Conservation (phyloP, 768 basidiomycete species). For the Strobilomyces confusus region DNA sequence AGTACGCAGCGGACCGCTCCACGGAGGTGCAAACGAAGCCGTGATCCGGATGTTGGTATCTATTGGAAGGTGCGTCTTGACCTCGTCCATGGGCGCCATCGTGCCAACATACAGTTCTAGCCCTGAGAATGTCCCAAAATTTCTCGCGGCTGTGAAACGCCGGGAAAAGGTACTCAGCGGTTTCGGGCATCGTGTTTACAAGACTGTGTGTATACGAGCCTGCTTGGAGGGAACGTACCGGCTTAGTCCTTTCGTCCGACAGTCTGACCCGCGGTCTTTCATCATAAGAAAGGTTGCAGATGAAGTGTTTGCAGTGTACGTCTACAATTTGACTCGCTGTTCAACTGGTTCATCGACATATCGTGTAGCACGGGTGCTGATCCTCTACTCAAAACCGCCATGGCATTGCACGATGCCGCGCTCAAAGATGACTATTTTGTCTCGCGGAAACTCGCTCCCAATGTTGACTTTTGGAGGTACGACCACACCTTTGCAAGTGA, state of each 20-base stretch:
- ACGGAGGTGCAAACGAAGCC: slow-evolving; percentile 87
- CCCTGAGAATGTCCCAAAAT: slow-evolving; percentile 80
- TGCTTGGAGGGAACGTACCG: neutral
- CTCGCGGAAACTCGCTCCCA: slow-evolving; percentile 76
- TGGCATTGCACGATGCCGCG: slow-evolving; percentile 83
- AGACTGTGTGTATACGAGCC: slow-evolving; percentile 45
- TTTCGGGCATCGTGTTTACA: slow-evolving; percentile 85
- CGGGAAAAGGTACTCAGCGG: slow-evolving; percentile 87
- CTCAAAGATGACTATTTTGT: slow-evolving; percentile 91
- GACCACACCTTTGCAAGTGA: neutral
- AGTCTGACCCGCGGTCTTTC: slow-evolving; percentile 90
- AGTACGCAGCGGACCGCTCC: slow-evolving; percentile 27
- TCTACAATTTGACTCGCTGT: slow-evolving; percentile 3
- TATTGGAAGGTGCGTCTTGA: slow-evolving; percentile 63
- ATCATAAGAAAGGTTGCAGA: slow-evolving; percentile 88
- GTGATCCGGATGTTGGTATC: slow-evolving; percentile 92
- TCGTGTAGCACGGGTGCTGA: slow-evolving; percentile 72
- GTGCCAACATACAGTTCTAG: slow-evolving; percentile 31
- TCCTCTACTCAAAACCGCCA: slow-evolving; percentile 82
- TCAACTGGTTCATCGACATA: neutral
- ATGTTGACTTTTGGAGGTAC: slow-evolving; percentile 83
- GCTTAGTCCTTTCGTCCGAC: neutral
- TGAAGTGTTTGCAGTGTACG: slow-evolving; percentile 86
- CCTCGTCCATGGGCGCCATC: neutral
- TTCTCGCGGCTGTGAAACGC: slow-evolving; percentile 82